Evolutionary conservation across 148 eudicot species (phyloP).

Genomic region (Vaccinium myrtillus): DNA sequence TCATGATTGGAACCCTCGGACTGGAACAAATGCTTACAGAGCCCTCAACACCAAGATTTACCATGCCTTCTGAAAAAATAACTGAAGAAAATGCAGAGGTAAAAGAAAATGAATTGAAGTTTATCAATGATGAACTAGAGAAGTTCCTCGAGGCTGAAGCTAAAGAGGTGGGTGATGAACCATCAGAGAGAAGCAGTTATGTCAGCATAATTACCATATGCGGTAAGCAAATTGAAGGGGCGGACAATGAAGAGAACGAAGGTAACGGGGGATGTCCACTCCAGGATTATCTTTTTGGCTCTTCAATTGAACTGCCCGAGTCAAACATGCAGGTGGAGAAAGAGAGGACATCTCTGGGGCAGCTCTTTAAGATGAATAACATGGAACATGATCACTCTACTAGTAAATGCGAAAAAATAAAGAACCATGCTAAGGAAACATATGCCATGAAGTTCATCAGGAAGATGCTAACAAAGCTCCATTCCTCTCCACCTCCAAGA

Average conservation of each 20-base stretch:
- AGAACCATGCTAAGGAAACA: slow-evolving; percentile 20
- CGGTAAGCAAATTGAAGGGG: slow-evolving; percentile 36
- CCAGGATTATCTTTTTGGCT: slow-evolving; percentile 59
- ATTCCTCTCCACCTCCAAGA: slow-evolving; percentile 25
- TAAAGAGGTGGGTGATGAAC: slow-evolving; percentile 34
- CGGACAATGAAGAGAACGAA: slow-evolving; percentile 21
- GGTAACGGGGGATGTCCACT: slow-evolving; percentile 44
- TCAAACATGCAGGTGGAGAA: slow-evolving; percentile 30
- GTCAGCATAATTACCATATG: slow-evolving; percentile 43
- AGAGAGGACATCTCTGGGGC: slow-evolving; percentile 35
- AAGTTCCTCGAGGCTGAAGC: slow-evolving; percentile 48
- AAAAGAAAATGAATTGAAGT: slow-evolving; percentile 51
- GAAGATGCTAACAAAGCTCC: slow-evolving; percentile 41
- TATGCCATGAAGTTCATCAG: slow-evolving; percentile 24
- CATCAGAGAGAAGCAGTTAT: slow-evolving; percentile 43
- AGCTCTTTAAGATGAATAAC: slow-evolving; percentile 38
- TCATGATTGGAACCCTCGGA: slow-evolving; percentile 74
- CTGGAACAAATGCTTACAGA: slow-evolving; percentile 43
- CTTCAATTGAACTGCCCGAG: slow-evolving; percentile 34
- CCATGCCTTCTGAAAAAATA: slow-evolving; percentile 32
- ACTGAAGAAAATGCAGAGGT: slow-evolving; percentile 33
- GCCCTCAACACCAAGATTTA: slow-evolving; percentile 60
- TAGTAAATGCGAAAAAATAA: slow-evolving; percentile 8
- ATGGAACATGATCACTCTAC: slow-evolving; percentile 15
- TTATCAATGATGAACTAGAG: slow-evolving; percentile 57